Evolutionary conservation across 345 rosid genomes (phyloP).

Genomic region (Punica granatum): DNA sequence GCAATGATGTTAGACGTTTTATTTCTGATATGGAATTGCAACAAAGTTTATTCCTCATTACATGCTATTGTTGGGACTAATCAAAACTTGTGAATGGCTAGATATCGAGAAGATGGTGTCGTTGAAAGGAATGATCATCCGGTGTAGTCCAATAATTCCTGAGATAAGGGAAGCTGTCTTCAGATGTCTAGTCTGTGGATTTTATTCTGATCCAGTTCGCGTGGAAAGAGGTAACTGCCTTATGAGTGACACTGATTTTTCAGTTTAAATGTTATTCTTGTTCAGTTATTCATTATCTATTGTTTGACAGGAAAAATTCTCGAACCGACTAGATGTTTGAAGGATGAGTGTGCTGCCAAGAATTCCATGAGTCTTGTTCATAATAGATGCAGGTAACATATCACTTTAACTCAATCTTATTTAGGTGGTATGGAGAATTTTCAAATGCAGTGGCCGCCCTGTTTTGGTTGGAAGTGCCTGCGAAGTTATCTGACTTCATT

Average conservation of each 20-base stretch:
- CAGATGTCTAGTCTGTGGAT: conserved; percentile 87
- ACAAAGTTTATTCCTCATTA: background rate
- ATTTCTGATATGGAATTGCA: too few relatives aligned
- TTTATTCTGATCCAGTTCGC: conserved; percentile 68
- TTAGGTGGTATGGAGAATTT: background rate
- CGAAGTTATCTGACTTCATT: background rate
- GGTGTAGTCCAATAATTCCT: conserved; percentile 92
- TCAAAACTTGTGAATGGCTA: conserved; percentile 14
- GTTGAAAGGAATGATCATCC: conserved; percentile 85
- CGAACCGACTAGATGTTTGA: conserved; percentile 72
- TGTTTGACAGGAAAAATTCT: conserved; percentile 52
- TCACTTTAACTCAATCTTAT: conserved; percentile 5
- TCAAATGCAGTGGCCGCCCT: background rate
- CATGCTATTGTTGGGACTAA: background rate
- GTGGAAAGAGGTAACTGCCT: conserved; percentile 87
- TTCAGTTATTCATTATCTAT: conserved; percentile 11
- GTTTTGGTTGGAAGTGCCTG: background rate
- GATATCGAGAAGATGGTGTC: conserved; percentile 98
- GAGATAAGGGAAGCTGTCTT: conserved; percentile 95
- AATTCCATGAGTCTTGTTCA: conserved; percentile 83
- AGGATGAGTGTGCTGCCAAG: conserved; percentile 82
- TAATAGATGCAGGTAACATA: conserved; percentile 81
- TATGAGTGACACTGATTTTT: conserved; percentile 9
- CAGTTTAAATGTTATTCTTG: background rate
- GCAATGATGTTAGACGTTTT: background rate